These are phyloP conservation scores for Polyporus arcularius DNA, from an alignment of 768 basidiomycete species.

Conservation along the genomic window DNA sequence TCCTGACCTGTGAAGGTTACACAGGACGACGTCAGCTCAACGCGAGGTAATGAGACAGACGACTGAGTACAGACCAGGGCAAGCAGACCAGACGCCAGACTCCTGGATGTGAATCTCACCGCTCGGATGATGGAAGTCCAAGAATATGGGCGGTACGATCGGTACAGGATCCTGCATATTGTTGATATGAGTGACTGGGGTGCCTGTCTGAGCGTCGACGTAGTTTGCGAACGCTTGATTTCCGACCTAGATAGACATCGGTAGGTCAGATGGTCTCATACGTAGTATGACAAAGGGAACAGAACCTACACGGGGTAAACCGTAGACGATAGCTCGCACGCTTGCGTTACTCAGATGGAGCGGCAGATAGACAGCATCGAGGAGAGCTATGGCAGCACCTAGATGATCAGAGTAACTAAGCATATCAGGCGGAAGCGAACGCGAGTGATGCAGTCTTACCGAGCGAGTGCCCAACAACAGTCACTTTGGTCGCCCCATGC, in stretches of 20 bases:
- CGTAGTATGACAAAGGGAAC: not conserved
- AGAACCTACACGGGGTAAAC: slow-evolving; percentile 32
- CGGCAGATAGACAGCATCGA: slow-evolving; percentile 56
- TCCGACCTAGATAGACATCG: slow-evolving; percentile 40
- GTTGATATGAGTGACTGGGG: slow-evolving; percentile 53
- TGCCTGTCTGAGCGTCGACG: slow-evolving; percentile 43
- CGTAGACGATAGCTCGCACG: slow-evolving; percentile 29
- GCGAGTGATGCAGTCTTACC: slow-evolving; percentile 22
- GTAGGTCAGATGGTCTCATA: not conserved
- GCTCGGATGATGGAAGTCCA: slow-evolving; percentile 48
- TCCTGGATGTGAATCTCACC: slow-evolving; percentile 42
- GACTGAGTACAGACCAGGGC: slow-evolving; percentile 35
- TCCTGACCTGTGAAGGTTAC: slow-evolving; percentile 51
- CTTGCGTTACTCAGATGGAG: slow-evolving; percentile 43
- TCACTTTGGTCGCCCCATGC: slow-evolving; percentile 39
- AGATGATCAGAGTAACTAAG: not conserved
- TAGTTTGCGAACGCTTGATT: slow-evolving; percentile 63
- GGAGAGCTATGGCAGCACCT: slow-evolving; percentile 55
- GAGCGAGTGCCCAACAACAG: slow-evolving; percentile 47
- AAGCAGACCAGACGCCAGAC: slow-evolving; percentile 51
- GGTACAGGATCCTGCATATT: slow-evolving; percentile 48
- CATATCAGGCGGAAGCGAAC: not conserved
- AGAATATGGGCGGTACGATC: slow-evolving; percentile 32
- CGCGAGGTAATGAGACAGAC: not conserved
- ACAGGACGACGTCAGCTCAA: not conserved